Evolutionary conservation across 202 grass and related monocot genomes (phyloP).

Genomic region (Schoenoplectus tabernaemontani): DNA sequence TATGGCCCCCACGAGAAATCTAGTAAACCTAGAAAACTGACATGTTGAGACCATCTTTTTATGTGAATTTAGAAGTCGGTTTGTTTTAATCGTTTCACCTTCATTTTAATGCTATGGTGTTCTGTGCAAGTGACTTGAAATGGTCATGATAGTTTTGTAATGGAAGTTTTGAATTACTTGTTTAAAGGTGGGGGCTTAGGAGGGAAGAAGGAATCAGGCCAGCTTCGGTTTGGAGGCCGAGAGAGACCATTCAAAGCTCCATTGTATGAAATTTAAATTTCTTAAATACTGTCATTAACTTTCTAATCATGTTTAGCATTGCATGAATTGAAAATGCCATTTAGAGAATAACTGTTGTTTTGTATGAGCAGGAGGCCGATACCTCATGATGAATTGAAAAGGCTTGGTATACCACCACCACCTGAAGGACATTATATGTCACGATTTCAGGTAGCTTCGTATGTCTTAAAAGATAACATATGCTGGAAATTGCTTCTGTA

Average conservation of each 20-base stretch:
- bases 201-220: conserved; percentile 97
- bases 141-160: not conserved
- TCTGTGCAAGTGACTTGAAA: not conserved
- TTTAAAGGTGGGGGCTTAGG: conserved; percentile 74
- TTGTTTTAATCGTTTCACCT: not conserved
- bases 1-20: not conserved
- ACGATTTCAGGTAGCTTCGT: conserved; percentile 57
- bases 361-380: conserved; percentile 49
- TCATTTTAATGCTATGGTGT: not conserved
- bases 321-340: not conserved
- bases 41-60: not conserved
- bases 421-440: conserved; percentile 71
- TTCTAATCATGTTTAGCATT: not conserved
- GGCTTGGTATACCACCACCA: conserved; percentile 80
- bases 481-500: not conserved
- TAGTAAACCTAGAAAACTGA: not conserved
- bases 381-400: conserved; percentile 78
- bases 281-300: not conserved
- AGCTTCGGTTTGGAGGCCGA: conserved; percentile 87
- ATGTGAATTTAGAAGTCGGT: not conserved
- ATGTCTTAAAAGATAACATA: not conserved
- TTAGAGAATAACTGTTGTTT: conserved; percentile 9
- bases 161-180: not conserved
- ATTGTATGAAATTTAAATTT: conserved; percentile 48
- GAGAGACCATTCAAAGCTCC: conserved; percentile 98